Evolutionary conservation across 2,329 filamentous ascomycete genomes (phyloP).

Genomic region (Scedosporium apiospermum): DNA sequence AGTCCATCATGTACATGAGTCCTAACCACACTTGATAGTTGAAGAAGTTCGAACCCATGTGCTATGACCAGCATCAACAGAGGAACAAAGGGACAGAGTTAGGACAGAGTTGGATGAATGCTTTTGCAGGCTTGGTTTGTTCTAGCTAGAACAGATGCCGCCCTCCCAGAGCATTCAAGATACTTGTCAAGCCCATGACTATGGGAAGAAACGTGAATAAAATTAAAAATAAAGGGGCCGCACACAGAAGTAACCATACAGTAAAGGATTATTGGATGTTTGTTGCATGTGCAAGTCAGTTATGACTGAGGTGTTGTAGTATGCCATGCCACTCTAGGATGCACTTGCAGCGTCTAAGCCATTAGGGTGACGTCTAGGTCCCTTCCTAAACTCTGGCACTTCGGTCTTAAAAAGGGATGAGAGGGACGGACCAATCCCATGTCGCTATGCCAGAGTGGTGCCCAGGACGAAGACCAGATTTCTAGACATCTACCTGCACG

Average conservation of each 20-base stretch:
- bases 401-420: no score
- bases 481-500: neutral
- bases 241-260: neutral
- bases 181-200: neutral
- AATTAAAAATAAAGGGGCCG: neutral
- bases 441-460: no score
- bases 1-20: neutral
- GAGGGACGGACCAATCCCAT: no score
- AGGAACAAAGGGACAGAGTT: neutral
- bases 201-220: neutral
- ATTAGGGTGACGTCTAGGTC: neutral
- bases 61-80: neutral
- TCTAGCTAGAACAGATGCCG: neutral
- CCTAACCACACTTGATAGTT: no score
- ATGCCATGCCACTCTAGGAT: constrained; percentile 1
- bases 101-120: neutral
- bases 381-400: no score
- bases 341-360: neutral
- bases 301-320: neutral
- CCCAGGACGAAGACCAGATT: neutral
- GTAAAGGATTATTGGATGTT: neutral
- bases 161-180: neutral
- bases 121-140: neutral
- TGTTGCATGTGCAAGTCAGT: constrained; percentile 2
- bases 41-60: neutral